Evolutionary conservation across 306 rosid genomes (phyloP), one percentile per base, ranked within the genome.

Genomic region (Rosa rugosa): DNA sequence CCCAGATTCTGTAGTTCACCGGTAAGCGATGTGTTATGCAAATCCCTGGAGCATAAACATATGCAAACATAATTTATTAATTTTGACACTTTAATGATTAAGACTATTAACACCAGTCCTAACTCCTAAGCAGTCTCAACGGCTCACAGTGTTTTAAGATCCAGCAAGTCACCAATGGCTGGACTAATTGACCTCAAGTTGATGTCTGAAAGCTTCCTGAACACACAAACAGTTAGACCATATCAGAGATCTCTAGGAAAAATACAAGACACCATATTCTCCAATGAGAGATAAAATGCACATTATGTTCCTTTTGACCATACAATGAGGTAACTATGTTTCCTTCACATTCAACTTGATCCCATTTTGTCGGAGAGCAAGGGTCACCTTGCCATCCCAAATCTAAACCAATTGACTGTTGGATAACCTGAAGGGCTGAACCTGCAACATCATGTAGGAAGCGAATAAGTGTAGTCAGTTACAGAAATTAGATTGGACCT

Each of bases 301-400:
- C 59, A 13, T 46, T 40, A 23, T 63, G 36, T 25, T 63, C 42
- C 17, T 75, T 22, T 1, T 45, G 44, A 22, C 80, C 93, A 76
- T 80, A 94, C 99, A 94, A 70, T 75, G 93, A 89, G 70, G 91
- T 89, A 36, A 94, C 97, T 22, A 86, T 73, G 87, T 65, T 92
- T 89, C 92, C 95, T 89, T 94, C 92, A 72, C 99, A 94, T 76
- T 82, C 83, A 80, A 92, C 81, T 47, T 87, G 89, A 71, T 89
- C 84, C 99, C 97, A 94, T 60, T 89, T 86, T 4, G 42, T 80
- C 23, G 99, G 99, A 23, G 90, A 90, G 82, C 98, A 94, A 36
- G 99, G 99, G 83, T 94, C 99, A 82, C 91, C 99, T 83, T 91
- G 87, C 99, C 99, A 94, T 69, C 91, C 97, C 22, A 92, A 85